Base-by-base conservation (phyloP, 2,329 filamentous ascomycete species). In the Samsoniella hepiali region DNA sequence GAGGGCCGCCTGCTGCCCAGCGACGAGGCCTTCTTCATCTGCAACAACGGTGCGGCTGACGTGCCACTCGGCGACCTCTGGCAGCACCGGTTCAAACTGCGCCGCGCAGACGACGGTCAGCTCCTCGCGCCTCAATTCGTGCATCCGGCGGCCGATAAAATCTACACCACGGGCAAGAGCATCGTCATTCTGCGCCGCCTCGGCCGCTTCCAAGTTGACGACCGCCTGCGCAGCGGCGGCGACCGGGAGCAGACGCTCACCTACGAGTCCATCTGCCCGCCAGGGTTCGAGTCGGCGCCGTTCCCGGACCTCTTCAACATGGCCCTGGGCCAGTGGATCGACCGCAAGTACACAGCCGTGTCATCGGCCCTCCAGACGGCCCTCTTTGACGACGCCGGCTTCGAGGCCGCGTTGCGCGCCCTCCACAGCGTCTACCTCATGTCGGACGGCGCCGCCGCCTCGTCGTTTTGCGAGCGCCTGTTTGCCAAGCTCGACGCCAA, bases 141-240 rank as follows among this genome's bases (percentile, higher is more conserved):
- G 5, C 85, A 88, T 45, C 82, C 88, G 2, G 84, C 88, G 2
- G 86, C 86, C 0, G 77, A 80, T 31, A 90, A 88, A 66, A 91
- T 97, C 44, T 94, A 97, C 69, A 92, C 88, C 1, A 88, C 91
- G 1, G 94, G 94, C 0, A 97, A 97, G 75, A 96, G 90, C 69
- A 88, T 95, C 62, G 86, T 95, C 1, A 89, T 97, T 51, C 77
- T 97, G n/a, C 88, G 88, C 65, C 84, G 89, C 55, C 79, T 97
- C 11, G 63, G 63, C 15, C 57, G 22, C 10, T 36, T 60, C 15
- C 51, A 50, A 11, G 85, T 87, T 47, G 80, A 82, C 62, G 50
- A 56, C 22, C n/a, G 11, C 32, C 10, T 51, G 11, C 50, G 50
- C 22, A 38, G 38, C 38, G 5, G 38, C 10, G 5, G 11, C 50